These are phyloP conservation scores for Lactarius sp. DNA, from an alignment of 768 basidiomycete genomes.

Conservation along the genomic window DNA sequence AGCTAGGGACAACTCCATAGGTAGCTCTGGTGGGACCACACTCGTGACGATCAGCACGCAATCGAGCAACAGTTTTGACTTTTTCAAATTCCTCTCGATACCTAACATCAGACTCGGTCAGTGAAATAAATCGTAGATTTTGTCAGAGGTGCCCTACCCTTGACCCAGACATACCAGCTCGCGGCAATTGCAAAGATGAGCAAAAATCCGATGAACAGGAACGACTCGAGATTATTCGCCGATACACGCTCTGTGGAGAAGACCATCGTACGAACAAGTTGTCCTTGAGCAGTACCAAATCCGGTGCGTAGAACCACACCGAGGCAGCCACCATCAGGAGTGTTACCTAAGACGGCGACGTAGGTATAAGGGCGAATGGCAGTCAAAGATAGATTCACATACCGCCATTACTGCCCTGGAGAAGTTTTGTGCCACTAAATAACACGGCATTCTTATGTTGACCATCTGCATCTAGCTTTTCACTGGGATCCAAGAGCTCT, in stretches of 20 bases:
- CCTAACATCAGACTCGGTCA: slow-evolving; percentile 40
- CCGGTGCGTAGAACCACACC: slow-evolving; percentile 92
- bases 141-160: slow-evolving; percentile 51
- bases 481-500: slow-evolving; percentile 68
- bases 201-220: slow-evolving; percentile 97
- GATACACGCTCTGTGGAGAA: slow-evolving; percentile 96
- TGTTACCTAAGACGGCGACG: slow-evolving; percentile 39
- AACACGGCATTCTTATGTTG: slow-evolving; percentile 83
- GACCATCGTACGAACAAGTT: slow-evolving; percentile 97
- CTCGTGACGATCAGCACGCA: slow-evolving; percentile 96
- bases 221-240: slow-evolving; percentile 92
- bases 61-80: slow-evolving; percentile 90
- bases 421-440: slow-evolving; percentile 95
- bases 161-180: slow-evolving; percentile 97
- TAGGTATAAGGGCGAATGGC: slow-evolving; percentile 7
- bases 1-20: slow-evolving; percentile 95
- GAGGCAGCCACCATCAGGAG: slow-evolving; percentile 90
- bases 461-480: slow-evolving; percentile 80
- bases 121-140: background rate
- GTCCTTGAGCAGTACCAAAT: slow-evolving; percentile 96
- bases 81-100: slow-evolving; percentile 87
- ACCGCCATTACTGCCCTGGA: slow-evolving; percentile 69
- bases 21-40: slow-evolving; percentile 95
- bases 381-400: slow-evolving; percentile 27
- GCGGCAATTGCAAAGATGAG: slow-evolving; percentile 97